Evolutionary conservation across 176 grass and related monocot genomes (phyloP), one percentile per base, ranked within the genome.

Genomic region (Cocos nucifera): DNA sequence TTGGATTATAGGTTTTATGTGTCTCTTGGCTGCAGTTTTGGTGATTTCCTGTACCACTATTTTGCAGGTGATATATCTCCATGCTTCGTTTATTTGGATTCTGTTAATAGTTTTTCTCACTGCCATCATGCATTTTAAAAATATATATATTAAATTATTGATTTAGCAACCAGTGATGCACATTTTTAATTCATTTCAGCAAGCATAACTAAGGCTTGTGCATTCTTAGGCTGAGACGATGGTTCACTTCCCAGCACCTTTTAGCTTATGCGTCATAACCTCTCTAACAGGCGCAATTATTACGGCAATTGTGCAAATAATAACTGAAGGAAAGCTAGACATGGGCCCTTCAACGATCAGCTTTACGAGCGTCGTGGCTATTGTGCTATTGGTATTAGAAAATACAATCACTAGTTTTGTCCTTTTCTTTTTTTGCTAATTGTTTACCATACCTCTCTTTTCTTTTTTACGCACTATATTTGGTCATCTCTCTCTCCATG

Each of bases 141-240:
- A 9, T 10, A 39, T 39, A 39, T 39, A 10, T 39, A 39, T 0
- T 10, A 10, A 39, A 39, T 39, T 10, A 39, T 12, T 12, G 35
- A 12, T 44, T 39, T 12, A 44, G 10, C 1, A 3, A 44, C 35
- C 0, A 6, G 10, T 44, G 35, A 1, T 44, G 10, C 35, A 44
- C 1, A 2, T 2, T 44, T 44, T 12, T 44, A 12, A 44, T 44
- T 44, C 10, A 44, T 44, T 44, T 44, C 35, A 44, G 8, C 32
- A 35, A 35, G 0, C 32, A 5, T 44, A 39, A 6, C 17, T 28
- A 8, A 54, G 5, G 18, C 15, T 16, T 28, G 6, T 49, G 4
- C 66, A 44, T 56, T 50, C 56, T 72, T 78, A 89, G 90, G 80
- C 90, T 4, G 79, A 53, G 18, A 89, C 77, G 50, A 78, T 89